These are phyloP conservation scores for Lentinula sp. DNA, from an alignment of 768 basidiomycete species.

Conservation along the genomic window DNA sequence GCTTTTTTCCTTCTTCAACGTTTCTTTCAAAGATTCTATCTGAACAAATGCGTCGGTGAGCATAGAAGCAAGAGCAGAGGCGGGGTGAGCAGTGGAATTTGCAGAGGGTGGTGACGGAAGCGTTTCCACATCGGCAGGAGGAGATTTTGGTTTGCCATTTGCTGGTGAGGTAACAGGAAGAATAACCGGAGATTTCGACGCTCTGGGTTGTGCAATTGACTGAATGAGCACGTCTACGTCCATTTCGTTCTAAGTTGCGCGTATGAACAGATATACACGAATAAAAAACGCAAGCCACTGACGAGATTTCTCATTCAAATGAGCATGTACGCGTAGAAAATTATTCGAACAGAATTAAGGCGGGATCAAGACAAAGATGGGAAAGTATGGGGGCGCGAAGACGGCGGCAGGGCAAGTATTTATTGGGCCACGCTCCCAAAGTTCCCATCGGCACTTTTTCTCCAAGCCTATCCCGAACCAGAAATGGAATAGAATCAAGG, in stretches of 20 bases:
- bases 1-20: neutral
- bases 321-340: neutral
- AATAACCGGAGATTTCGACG: neutral
- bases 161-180: neutral
- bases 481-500: neutral
- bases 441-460: conserved; percentile 5
- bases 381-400: conserved; percentile 2
- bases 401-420: conserved; percentile 4
- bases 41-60: neutral
- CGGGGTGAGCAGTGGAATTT: neutral
- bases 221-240: neutral
- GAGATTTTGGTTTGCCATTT: neutral
- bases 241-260: conserved; percentile 1
- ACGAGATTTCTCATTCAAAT: neutral
- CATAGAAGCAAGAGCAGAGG: neutral
- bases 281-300: neutral
- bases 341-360: neutral
- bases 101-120: neutral
- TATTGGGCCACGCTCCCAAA: conserved; percentile 4
- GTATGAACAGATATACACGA: neutral
- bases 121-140: neutral
- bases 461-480: conserved; percentile 1
- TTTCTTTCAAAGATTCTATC: neutral
- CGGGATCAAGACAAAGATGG: neutral
- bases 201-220: neutral